Percentiles rank a stretch among this genome's conserved stretches.
phyloP scores from a whole-genome alignment of 768 basidiomycete species.

The Lentinula sp. region DNA sequence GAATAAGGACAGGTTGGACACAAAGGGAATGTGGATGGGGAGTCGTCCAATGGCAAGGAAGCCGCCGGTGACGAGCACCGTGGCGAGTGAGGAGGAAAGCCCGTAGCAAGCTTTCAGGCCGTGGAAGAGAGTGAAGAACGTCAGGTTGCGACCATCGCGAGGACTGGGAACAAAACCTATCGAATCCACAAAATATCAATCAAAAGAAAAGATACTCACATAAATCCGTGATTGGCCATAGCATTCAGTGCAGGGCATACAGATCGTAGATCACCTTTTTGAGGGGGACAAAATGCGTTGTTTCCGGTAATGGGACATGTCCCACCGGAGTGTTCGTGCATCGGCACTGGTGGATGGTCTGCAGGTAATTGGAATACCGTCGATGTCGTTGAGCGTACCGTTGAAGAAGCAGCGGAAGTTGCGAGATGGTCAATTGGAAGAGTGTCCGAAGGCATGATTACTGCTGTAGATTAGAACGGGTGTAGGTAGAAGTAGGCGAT shows the following conservation, averaged over 20 bases:
- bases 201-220: conserved; percentile 25
- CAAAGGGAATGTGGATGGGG: conserved; percentile 24
- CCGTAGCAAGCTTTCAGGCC: conserved; percentile 47
- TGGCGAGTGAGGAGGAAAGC: conserved; percentile 40
- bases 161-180: conserved; percentile 25
- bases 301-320: conserved; percentile 1
- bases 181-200: background rate
- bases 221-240: conserved; percentile 45
- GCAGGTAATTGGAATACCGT: background rate
- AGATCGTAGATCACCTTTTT: conserved; percentile 27
- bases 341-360: conserved; percentile 3
- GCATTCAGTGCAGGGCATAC: conserved; percentile 49
- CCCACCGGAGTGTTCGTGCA: background rate
- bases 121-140: conserved; percentile 28
- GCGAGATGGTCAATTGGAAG: background rate
- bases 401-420: background rate
- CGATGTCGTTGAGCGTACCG: background rate
- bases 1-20: background rate
- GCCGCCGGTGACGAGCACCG: conserved; percentile 41
- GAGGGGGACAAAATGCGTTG: conserved; percentile 7
- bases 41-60: conserved; percentile 33
- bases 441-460: background rate
- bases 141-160: conserved; percentile 46
- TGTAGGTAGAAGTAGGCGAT: background rate
- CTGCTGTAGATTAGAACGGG: background rate